Percentiles rank a stretch among this genome's conserved stretches.
Conservation (phyloP, 2,329 filamentous ascomycete genomes). For the Exserohilum rostratum region DNA sequence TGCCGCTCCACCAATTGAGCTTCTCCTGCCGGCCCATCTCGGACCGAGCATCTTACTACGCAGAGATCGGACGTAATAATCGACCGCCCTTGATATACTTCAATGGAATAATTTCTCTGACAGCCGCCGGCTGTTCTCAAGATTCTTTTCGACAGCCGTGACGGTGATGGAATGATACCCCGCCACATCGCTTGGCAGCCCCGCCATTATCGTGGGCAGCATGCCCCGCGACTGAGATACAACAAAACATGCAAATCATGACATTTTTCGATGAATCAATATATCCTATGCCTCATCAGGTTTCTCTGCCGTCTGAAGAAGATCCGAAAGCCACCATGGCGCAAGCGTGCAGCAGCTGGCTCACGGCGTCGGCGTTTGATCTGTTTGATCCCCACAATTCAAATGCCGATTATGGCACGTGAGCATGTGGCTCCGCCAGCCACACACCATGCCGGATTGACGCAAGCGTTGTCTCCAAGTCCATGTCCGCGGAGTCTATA, state of each 20-base stretch:
- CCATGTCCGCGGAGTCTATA: too few species aligned
- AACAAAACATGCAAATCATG: neutral
- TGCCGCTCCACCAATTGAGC: conserved; percentile 17
- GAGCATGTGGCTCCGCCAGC: neutral
- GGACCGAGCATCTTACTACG: conserved; percentile 21
- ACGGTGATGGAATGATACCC: conserved; percentile 10
- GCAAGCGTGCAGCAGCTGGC: neutral
- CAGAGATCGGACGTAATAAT: conserved; percentile 14
- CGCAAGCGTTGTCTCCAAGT: neutral
- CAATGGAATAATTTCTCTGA: neutral
- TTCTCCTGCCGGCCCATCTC: conserved; percentile 26
- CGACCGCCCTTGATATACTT: conserved; percentile 6
- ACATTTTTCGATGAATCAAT: neutral
- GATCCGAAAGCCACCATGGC: neutral
- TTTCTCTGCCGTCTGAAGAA: neutral
- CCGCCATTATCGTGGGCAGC: conserved; percentile 9
- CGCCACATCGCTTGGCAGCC: conserved; percentile 8
- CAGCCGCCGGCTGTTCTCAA: neutral
- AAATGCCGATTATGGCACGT: conserved; percentile 21
- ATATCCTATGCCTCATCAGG: neutral
- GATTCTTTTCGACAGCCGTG: conserved; percentile 16
- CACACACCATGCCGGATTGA: neutral
- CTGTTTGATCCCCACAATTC: neutral
- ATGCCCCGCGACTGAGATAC: neutral
- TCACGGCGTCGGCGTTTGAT: conserved; percentile 11